These are phyloP conservation scores for Cyberlindnera lachancei DNA, from an alignment of 805 yeast species.

Conservation along the genomic window DNA sequence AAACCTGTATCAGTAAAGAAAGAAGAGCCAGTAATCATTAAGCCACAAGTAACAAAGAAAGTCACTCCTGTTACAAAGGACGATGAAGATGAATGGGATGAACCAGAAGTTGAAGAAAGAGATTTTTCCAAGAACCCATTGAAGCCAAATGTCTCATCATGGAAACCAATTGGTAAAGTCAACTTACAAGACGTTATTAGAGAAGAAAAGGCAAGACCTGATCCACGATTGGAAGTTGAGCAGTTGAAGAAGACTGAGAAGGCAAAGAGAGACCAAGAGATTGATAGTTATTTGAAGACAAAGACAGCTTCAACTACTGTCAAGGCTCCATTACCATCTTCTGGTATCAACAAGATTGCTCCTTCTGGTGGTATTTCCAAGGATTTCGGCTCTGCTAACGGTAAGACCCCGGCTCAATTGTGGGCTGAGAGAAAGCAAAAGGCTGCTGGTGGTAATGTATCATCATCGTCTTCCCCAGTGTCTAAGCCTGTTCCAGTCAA, in stretches of 20 bases:
- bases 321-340: slow-evolving; percentile 20
- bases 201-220: slow-evolving; percentile 35
- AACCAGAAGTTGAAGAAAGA: slow-evolving; percentile 40
- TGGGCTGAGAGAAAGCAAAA: slow-evolving; percentile 85
- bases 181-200: slow-evolving; percentile 38
- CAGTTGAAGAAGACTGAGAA: slow-evolving; percentile 28
- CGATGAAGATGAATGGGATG: slow-evolving; percentile 36
- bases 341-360: slow-evolving; percentile 26
- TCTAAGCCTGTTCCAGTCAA: slow-evolving; percentile 8
- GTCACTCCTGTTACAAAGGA: slow-evolving; percentile 15
- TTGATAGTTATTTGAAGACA: slow-evolving; percentile 27
- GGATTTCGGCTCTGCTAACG: slow-evolving; percentile 56
- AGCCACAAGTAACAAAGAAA: slow-evolving; percentile 14
- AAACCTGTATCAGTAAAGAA: slow-evolving; percentile 6
- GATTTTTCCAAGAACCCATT: slow-evolving; percentile 41
- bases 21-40: slow-evolving; percentile 17
- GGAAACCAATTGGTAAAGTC: slow-evolving; percentile 58
- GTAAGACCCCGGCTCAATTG: slow-evolving; percentile 88
- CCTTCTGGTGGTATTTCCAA: slow-evolving; percentile 53
- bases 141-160: slow-evolving; percentile 37
- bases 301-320: slow-evolving; percentile 24
- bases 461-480: slow-evolving; percentile 19
- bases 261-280: slow-evolving; percentile 28
- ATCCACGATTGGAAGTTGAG: slow-evolving; percentile 34
- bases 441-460: slow-evolving; percentile 16